Conservation (phyloP, 2,329 filamentous ascomycete genomes). For the Cladosporium sphaerospermum region DNA sequence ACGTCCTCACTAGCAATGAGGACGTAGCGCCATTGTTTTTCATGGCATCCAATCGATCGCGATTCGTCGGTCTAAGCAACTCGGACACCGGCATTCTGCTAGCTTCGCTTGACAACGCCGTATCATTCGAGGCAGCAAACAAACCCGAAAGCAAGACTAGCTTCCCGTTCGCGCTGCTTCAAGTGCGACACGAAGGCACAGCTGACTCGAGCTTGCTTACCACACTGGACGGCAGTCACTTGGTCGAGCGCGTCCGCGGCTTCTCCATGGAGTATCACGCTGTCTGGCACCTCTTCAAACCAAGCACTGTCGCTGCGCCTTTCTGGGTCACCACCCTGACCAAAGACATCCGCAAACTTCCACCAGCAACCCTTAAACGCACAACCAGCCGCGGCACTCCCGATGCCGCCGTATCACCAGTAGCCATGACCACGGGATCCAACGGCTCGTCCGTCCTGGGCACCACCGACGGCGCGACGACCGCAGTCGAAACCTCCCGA, state of each 20-base stretch:
- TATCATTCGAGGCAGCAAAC: constrained; percentile 33
- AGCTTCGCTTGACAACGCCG: constrained; percentile 44
- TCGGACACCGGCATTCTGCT: constrained; percentile 37
- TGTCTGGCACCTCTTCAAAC: constrained; percentile 43
- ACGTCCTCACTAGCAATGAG: constrained; percentile 41
- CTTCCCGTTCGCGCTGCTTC: constrained; percentile 49
- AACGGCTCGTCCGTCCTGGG: constrained; percentile 33
- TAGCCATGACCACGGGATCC: constrained; percentile 30
- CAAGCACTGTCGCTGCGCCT: constrained; percentile 40
- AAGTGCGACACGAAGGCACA: constrained; percentile 44
- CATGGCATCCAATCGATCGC: constrained; percentile 40
- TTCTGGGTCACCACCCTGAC: constrained; percentile 44
- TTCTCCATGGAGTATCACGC: constrained; percentile 51
- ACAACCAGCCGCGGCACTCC: constrained; percentile 16
- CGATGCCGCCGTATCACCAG: constrained; percentile 19
- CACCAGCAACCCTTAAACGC: constrained; percentile 31
- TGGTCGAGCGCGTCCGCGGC: constrained; percentile 47
- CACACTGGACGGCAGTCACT: constrained; percentile 41
- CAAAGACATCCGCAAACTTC: constrained; percentile 49
- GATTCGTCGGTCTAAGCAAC: constrained; percentile 45
- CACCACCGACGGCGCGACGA: constrained; percentile 25
- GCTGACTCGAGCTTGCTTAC: constrained; percentile 35
- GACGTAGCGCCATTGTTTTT: constrained; percentile 43
- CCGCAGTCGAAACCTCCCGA: constrained; percentile 27
- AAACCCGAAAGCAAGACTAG: constrained; percentile 13